A percentile compares a stretch with the other conserved stretches of the same genome.
phyloP scores from a whole-genome alignment of 768 basidiomycete species.

The Lentinula sp. region DNA sequence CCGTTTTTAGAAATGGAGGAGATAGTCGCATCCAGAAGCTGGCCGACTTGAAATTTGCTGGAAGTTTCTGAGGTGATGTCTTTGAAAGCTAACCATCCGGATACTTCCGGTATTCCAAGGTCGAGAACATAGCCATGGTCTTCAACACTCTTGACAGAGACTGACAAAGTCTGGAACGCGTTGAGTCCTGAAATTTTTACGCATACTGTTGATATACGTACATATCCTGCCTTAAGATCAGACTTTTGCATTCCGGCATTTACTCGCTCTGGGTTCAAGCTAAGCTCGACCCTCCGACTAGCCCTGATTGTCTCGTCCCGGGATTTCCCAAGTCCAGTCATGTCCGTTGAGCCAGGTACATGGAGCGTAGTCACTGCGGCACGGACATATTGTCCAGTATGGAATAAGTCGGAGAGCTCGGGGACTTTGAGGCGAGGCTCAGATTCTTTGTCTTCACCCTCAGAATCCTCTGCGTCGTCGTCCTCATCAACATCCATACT shows the following conservation, averaged over 20 bases:
- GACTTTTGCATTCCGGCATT: slow-evolving; percentile 74
- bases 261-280: slow-evolving; percentile 76
- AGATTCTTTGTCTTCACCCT: slow-evolving; percentile 45
- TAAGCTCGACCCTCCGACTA: slow-evolving; percentile 79
- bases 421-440: slow-evolving; percentile 39
- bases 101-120: slow-evolving; percentile 69
- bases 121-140: slow-evolving; percentile 94
- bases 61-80: slow-evolving; percentile 42
- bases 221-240: slow-evolving; percentile 73
- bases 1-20: slow-evolving; percentile 67
- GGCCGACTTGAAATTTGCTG: slow-evolving; percentile 53
- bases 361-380: slow-evolving; percentile 68
- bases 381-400: slow-evolving; percentile 80
- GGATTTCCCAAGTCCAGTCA: slow-evolving; percentile 49
- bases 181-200: neutral
- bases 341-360: slow-evolving; percentile 57
- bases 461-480: slow-evolving; percentile 36
- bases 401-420: slow-evolving; percentile 71
- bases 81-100: slow-evolving; percentile 82
- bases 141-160: slow-evolving; percentile 77
- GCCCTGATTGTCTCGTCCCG: slow-evolving; percentile 63
- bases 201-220: slow-evolving; percentile 32
- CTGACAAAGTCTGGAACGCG: slow-evolving; percentile 57
- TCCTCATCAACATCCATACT: slow-evolving; percentile 48
- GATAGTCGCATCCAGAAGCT: slow-evolving; percentile 63